phyloP scores from a whole-genome alignment of 116 monocot genomes.

The Phalaenopsis hybrid region DNA sequence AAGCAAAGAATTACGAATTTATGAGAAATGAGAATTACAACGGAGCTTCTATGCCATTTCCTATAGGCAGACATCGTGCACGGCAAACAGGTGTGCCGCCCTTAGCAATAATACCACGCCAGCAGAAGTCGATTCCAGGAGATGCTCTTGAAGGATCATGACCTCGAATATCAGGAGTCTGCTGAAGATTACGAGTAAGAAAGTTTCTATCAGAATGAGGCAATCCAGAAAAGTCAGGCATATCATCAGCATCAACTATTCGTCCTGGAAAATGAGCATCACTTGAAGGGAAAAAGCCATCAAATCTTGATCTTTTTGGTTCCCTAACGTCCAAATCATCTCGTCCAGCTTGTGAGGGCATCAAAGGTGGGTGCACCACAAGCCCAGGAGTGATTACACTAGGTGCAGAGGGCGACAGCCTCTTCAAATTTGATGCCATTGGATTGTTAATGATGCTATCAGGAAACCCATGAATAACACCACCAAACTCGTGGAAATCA shows the following conservation, averaged over 20 bases:
- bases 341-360: constrained; percentile 25
- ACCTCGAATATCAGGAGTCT: constrained; percentile 22
- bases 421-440: constrained; percentile 24
- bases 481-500: constrained; percentile 24
- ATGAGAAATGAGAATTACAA: constrained; percentile 27
- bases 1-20: not conserved
- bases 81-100: constrained; percentile 44
- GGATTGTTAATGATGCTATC: constrained; percentile 17
- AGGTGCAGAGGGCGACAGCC: constrained; percentile 35
- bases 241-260: constrained; percentile 10
- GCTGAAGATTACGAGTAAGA: constrained; percentile 10
- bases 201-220: constrained; percentile 14
- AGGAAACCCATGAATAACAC: constrained; percentile 1
- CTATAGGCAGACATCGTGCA: constrained; percentile 47
- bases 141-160: constrained; percentile 3
- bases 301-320: constrained; percentile 48
- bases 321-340: constrained; percentile 65
- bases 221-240: constrained; percentile 3
- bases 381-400: constrained; percentile 31
- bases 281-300: constrained; percentile 9
- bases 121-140: constrained; percentile 19
- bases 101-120: constrained; percentile 49
- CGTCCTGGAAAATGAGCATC: constrained; percentile 15
- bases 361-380: constrained; percentile 18
- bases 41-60: constrained; percentile 35